Evolutionary conservation across 2,329 filamentous ascomycete species (phyloP).

Genomic region (Tolypocladium inflatum): DNA sequence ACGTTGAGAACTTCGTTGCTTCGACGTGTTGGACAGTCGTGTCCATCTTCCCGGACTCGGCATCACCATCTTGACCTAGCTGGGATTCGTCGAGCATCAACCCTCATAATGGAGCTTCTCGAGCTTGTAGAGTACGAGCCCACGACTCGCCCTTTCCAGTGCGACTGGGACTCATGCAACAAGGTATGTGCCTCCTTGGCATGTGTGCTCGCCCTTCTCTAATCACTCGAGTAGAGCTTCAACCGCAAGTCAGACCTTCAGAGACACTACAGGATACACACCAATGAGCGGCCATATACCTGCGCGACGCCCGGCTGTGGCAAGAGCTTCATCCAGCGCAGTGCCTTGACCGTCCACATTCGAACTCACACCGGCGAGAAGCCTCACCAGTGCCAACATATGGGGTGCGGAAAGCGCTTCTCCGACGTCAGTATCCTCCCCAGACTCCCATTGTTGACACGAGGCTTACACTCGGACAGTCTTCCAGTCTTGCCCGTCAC

Average conservation of each 20-base stretch:
- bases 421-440: slow-evolving; percentile 47
- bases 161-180: slow-evolving; percentile 52
- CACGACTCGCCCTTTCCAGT: slow-evolving; percentile 52
- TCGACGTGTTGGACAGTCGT: not conserved
- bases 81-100: not conserved
- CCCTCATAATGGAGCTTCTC: slow-evolving; percentile 47
- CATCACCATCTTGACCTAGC: not conserved
- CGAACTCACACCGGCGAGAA: slow-evolving; percentile 65
- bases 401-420: slow-evolving; percentile 58
- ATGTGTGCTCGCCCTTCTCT: not conserved
- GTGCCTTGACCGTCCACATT: slow-evolving; percentile 60
- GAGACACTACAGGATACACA: slow-evolving; percentile 62
- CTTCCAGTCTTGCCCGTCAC: slow-evolving; percentile 55
- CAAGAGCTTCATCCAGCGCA: slow-evolving; percentile 64
- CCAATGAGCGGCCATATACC: slow-evolving; percentile 58
- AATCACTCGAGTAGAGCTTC: slow-evolving; percentile 44
- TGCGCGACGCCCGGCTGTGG: slow-evolving; percentile 52
- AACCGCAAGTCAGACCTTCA: slow-evolving; percentile 64
- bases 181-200: slow-evolving; percentile 39
- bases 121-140: slow-evolving; percentile 57
- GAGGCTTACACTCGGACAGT: slow-evolving; percentile 28
- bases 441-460: not conserved
- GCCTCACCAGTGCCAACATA: slow-evolving; percentile 57
- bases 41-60: not conserved
- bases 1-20: not conserved